Conservation (phyloP, 2,329 filamentous ascomycete species). For the Clonostachys byssicola region DNA sequence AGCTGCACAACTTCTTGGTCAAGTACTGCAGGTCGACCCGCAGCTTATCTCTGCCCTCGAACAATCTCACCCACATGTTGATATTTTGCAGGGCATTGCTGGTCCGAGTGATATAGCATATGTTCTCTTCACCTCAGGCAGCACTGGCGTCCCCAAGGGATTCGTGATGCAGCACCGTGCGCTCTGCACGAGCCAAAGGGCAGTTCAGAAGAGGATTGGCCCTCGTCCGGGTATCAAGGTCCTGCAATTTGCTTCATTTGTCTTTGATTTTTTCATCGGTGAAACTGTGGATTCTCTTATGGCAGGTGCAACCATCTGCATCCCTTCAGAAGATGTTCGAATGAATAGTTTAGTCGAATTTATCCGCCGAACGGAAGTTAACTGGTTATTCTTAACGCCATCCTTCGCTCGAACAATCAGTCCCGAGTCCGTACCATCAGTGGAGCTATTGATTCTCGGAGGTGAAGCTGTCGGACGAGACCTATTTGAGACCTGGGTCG, state of each 20-base stretch:
- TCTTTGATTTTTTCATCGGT: slow-evolving; percentile 6
- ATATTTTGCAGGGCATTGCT: neutral
- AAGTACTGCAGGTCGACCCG: no score
- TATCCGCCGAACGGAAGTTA: slow-evolving; percentile 2
- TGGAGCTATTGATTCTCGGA: slow-evolving; percentile 3
- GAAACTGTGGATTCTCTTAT: slow-evolving; percentile 4
- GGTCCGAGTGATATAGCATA: slow-evolving; percentile 4
- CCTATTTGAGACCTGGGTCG: slow-evolving; percentile 4
- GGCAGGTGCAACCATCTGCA: slow-evolving; percentile 5
- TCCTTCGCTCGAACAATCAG: neutral
- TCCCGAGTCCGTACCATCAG: neutral
- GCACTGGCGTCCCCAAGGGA: slow-evolving; percentile 14
- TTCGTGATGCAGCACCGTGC: slow-evolving; percentile 9
- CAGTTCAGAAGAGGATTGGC: slow-evolving; percentile 2
- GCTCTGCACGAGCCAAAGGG: slow-evolving; percentile 10
- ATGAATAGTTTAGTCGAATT: slow-evolving; percentile 4
- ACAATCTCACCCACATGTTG: neutral
- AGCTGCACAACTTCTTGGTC: neutral
- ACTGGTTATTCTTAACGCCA: neutral
- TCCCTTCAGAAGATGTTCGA: slow-evolving; percentile 8
- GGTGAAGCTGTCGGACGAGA: slow-evolving; percentile 4
- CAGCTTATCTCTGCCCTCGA: neutral
- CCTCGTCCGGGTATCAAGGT: neutral
- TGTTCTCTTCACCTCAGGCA: slow-evolving; percentile 6
- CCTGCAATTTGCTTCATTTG: slow-evolving; percentile 4